Base-by-base conservation (phyloP, 2,329 filamentous ascomycete species). In the Pseudogymnoascus sp. region DNA sequence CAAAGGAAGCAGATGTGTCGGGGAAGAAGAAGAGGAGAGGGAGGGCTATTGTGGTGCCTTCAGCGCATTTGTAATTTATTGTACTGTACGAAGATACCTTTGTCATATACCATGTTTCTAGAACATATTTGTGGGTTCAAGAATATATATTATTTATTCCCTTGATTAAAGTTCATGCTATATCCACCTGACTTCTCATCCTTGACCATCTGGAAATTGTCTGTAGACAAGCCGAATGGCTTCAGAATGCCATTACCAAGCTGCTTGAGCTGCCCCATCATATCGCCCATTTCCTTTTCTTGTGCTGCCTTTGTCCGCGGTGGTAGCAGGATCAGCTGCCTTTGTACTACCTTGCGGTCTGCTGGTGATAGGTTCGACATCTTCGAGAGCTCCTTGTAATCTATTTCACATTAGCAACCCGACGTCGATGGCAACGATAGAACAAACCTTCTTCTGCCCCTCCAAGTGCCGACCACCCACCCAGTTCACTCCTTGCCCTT, bases 221-320 rank as follows among this genome's bases (percentile, higher is more conserved):
- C 86, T 9, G 94, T 97, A 61, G 88, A 95, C 66, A 99, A 74
- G 1, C 94, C 94, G 76, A 97, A 97, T 0, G 92, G 92, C 71
- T 89, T 95, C 57, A 99, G 72, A 13, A 99, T 83, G 1, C 91
- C 90, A 70, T 99, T 96, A 0, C 94, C 94, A 62, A 99, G 76
- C 66, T 87, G 85, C 71, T 95, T 96, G 67, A 99, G 74, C 76
- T 97, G 96, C 15, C 88, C 89, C 91, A 96, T 95, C 91, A 97
- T 96, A 75, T 99, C 92, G 2, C 82, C 86, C 82, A 94, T 90
- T 74, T 99, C 94, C 66, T 81, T 82, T 69, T 96, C 87, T 74
- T 91, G 90, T 1, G 92, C 91, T 15, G 81, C 82, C 64, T 92
- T 89, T 57, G 90, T 81, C 63, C 80, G 79, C 1, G 80, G 76